Conservation (phyloP, 2,329 filamentous ascomycete species). For the Chaetomiaceae sp. region DNA sequence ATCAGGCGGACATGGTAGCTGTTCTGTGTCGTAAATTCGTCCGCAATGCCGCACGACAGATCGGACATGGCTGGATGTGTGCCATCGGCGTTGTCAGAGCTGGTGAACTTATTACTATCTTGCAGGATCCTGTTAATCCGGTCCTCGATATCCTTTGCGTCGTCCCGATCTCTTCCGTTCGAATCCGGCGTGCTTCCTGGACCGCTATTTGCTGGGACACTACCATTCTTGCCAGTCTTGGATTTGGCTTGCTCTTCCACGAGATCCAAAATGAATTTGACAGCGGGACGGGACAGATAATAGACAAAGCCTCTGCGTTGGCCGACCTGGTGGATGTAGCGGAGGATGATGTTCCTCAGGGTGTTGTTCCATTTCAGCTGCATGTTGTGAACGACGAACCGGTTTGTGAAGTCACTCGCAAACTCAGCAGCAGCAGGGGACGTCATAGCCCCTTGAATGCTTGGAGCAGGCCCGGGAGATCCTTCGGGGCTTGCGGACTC, state of each 20-base stretch:
- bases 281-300: constrained; percentile 89
- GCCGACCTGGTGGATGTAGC: constrained; percentile 95
- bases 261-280: constrained; percentile 97
- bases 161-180: constrained; percentile 51
- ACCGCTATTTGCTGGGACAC: constrained; percentile 24
- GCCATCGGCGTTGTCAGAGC: constrained; percentile 56
- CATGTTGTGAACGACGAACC: constrained; percentile 96
- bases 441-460: constrained; percentile 57
- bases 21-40: constrained; percentile 86
- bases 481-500: constrained; percentile 8
- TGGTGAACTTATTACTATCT: constrained; percentile 78
- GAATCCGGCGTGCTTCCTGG: constrained; percentile 34
- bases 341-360: constrained; percentile 88
- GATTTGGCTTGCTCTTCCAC: constrained; percentile 87
- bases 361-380: constrained; percentile 99
- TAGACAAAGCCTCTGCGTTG: constrained; percentile 95
- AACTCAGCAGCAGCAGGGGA: constrained; percentile 72
- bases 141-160: constrained; percentile 67
- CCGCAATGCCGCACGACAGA: constrained; percentile 70
- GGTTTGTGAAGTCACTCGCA: constrained; percentile 93
- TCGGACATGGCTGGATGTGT: constrained; percentile 49
- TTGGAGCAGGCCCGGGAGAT: constrained; percentile 34
- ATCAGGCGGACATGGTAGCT: constrained; percentile 94
- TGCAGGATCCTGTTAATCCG: constrained; percentile 80
- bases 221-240: constrained; percentile 41